A percentile compares a stretch with the other conserved stretches of the same genome.
phyloP scores from a whole-genome alignment of 108 stramenopile species.

The Nannochloropsis gaditana region DNA sequence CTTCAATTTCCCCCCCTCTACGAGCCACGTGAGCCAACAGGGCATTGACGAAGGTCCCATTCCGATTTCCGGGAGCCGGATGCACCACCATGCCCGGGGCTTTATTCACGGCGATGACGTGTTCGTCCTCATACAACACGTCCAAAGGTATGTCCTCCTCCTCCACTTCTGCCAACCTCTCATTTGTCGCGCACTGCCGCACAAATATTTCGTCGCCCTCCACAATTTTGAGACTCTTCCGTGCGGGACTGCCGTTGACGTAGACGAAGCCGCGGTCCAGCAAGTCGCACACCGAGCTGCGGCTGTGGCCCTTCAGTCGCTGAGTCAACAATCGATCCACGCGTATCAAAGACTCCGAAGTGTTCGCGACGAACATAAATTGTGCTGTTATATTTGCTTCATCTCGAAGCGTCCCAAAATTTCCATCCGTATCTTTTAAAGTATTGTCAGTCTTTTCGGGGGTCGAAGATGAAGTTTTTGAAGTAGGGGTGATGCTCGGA shows the following conservation, averaged over 20 bases:
- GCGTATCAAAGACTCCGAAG: neutral
- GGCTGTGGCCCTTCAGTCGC: neutral
- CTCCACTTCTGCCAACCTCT: conserved; percentile 31
- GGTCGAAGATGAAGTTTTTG: no score
- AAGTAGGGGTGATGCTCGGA: no score
- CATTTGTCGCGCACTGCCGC: neutral
- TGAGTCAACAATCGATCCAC: neutral
- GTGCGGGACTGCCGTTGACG: neutral
- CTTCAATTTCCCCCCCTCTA: conserved; percentile 12
- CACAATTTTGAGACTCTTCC: neutral
- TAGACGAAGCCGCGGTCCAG: neutral
- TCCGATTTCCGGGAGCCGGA: conserved; percentile 94
- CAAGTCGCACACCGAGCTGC: neutral
- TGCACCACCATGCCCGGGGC: conserved; percentile 89
- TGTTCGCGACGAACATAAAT: neutral
- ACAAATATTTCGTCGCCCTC: neutral
- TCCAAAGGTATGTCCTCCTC: conserved; percentile 61
- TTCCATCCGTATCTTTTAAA: no score
- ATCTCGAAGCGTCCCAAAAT: no score
- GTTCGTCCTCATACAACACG: conserved; percentile 77
- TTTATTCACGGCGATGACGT: conserved; percentile 84
- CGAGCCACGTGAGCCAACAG: conserved; percentile 72
- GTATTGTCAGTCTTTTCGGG: no score
- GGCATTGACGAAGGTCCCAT: conserved; percentile 88
- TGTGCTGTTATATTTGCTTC: neutral